phyloP scores from a whole-genome alignment of 805 yeast genomes.

The Nakazawaea holstii region DNA sequence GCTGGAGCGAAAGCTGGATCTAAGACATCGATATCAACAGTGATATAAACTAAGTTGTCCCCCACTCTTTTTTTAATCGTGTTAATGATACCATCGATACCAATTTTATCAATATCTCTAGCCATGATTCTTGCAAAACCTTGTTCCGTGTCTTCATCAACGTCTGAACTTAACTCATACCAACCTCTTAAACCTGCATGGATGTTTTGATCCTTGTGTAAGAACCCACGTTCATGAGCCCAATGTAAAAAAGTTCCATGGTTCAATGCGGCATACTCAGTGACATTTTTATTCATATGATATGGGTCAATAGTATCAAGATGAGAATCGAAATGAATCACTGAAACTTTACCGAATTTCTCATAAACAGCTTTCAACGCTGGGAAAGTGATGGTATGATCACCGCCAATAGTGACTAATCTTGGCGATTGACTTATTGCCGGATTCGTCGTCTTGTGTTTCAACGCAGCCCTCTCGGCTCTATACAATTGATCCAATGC shows the following conservation, averaged over 20 bases:
- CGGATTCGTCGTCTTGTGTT: slow-evolving; percentile 24
- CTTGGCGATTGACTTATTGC: slow-evolving; percentile 25
- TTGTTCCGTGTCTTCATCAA: slow-evolving; percentile 39
- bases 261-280: slow-evolving; percentile 34
- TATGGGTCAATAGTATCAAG: slow-evolving; percentile 43
- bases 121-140: slow-evolving; percentile 45
- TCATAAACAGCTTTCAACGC: slow-evolving; percentile 43
- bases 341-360: slow-evolving; percentile 37
- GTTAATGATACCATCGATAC: slow-evolving; percentile 30
- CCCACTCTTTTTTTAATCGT: slow-evolving; percentile 32
- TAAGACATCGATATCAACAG: slow-evolving; percentile 46
- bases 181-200: slow-evolving; percentile 42
- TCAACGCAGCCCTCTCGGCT: slow-evolving; percentile 39
- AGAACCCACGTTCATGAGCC: slow-evolving; percentile 38
- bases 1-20: slow-evolving; percentile 50
- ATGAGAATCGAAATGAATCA: slow-evolving; percentile 41
- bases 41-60: slow-evolving; percentile 36
- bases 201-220: slow-evolving; percentile 20
- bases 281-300: slow-evolving; percentile 35
- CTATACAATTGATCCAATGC: slow-evolving; percentile 60
- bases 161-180: slow-evolving; percentile 28
- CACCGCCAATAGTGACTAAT: slow-evolving; percentile 48
- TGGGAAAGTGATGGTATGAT: slow-evolving; percentile 48
- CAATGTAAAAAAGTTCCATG: slow-evolving; percentile 43
- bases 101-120: slow-evolving; percentile 39